Percentiles rank a stretch among this genome's conserved stretches.
These are phyloP conservation scores for Schizophyllum amplum DNA, from an alignment of 1,284 basidiomycete species.

Conservation along the genomic window DNA sequence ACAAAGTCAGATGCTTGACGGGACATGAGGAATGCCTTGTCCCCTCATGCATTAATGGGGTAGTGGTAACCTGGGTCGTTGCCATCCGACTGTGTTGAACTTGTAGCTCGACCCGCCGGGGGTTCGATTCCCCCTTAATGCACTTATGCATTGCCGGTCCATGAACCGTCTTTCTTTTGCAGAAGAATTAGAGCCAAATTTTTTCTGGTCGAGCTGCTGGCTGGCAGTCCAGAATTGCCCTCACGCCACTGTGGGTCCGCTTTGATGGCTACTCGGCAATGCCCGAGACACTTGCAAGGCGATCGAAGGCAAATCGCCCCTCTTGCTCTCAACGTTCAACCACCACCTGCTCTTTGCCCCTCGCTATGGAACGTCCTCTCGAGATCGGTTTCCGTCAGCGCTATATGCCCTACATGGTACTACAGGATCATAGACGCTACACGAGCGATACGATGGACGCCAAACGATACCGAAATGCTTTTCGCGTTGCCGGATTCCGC, in stretches of 20 bases:
- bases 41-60: conserved; percentile 42
- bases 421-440: background rate
- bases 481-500: background rate
- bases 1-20: too few relatives aligned
- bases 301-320: background rate
- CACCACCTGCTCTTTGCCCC: too few relatives aligned
- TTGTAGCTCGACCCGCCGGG: conserved; percentile 13
- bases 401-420: too few relatives aligned
- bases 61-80: conserved; percentile 46
- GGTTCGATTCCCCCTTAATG: conserved; percentile 11
- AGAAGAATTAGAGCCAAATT: background rate
- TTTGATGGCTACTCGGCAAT: background rate
- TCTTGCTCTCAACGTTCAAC: background rate
- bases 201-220: background rate
- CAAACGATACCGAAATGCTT: background rate
- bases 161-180: too few relatives aligned
- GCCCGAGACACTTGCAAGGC: background rate
- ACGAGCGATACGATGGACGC: background rate
- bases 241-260: background rate
- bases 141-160: too few relatives aligned
- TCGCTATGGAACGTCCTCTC: too few relatives aligned
- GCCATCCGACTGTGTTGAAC: too few relatives aligned
- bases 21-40: too few relatives aligned
- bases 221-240: background rate
- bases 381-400: too few relatives aligned